phyloP scores from a whole-genome alignment of 2,329 filamentous ascomycete genomes.

The Aureobasidium mangrovei region DNA sequence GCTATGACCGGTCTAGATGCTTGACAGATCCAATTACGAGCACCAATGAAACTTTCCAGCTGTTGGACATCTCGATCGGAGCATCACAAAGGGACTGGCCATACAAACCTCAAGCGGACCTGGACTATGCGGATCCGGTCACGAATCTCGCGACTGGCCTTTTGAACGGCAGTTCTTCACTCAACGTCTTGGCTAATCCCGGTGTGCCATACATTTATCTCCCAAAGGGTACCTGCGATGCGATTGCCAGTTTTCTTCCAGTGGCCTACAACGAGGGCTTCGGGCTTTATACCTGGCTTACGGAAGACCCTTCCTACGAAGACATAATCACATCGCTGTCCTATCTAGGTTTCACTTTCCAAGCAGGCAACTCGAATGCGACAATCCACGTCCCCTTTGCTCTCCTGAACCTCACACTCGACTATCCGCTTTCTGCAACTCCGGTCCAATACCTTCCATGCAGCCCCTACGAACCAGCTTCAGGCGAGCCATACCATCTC shows the following conservation, averaged over 20 bases:
- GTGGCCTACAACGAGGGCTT: background rate
- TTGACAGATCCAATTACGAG: background rate
- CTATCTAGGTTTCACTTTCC: background rate
- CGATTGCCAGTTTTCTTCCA: conserved; percentile 1
- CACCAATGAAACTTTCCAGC: background rate
- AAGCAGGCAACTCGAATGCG: background rate
- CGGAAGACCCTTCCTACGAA: background rate
- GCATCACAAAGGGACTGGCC: background rate
- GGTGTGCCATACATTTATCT: conserved; percentile 7
- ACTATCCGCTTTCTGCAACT: background rate
- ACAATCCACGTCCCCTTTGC: background rate
- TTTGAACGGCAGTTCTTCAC: background rate
- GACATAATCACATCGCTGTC: background rate
- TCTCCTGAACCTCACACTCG: background rate
- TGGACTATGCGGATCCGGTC: background rate
- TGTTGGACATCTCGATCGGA: background rate
- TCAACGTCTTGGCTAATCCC: background rate
- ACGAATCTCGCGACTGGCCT: background rate
- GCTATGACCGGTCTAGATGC: conserved; percentile 4
- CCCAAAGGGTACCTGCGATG: background rate
- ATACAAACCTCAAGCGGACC: background rate
- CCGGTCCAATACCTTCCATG: conserved; percentile 3
- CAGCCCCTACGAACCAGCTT: background rate
- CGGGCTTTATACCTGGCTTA: conserved; percentile 1
- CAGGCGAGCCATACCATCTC: background rate